A percentile compares a stretch with the other conserved stretches of the same genome.
Evolutionary conservation across 768 basidiomycete genomes (phyloP).

Genomic region (Boletales sp.): DNA sequence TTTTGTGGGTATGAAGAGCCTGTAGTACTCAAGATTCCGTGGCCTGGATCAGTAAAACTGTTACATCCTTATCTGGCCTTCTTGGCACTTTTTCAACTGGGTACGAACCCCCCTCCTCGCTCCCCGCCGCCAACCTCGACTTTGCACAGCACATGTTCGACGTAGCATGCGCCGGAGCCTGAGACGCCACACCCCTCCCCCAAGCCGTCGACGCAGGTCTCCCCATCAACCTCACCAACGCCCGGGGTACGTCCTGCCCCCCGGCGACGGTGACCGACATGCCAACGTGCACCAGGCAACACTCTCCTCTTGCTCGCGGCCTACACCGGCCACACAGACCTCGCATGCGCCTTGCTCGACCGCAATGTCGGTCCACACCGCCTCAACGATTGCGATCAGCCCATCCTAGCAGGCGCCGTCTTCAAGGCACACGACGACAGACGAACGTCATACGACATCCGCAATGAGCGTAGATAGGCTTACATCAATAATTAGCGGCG

Average conservation of each 20-base stretch:
- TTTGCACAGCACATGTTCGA: conserved; percentile 73
- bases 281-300: conserved; percentile 47
- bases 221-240: conserved; percentile 69
- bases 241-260: conserved; percentile 46
- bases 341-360: conserved; percentile 49
- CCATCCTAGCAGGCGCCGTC: conserved; percentile 71
- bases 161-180: conserved; percentile 60
- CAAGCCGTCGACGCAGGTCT: conserved; percentile 66
- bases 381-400: conserved; percentile 68
- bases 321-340: conserved; percentile 60
- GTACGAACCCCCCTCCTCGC: conserved; percentile 1
- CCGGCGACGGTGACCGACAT: not conserved
- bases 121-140: conserved; percentile 37
- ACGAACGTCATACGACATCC: conserved; percentile 64
- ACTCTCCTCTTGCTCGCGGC: conserved; percentile 77
- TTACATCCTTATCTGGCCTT: too few species aligned
- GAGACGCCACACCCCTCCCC: conserved; percentile 48
- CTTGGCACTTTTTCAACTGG: too few species aligned
- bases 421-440: conserved; percentile 68
- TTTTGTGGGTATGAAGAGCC: too few species aligned
- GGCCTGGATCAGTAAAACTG: too few species aligned
- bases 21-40: too few species aligned
- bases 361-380: conserved; percentile 64
- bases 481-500: conserved; percentile 36
- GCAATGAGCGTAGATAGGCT: conserved; percentile 54